phyloP scores from a whole-genome alignment of 768 basidiomycete genomes.

The Baorangia bicolor region DNA sequence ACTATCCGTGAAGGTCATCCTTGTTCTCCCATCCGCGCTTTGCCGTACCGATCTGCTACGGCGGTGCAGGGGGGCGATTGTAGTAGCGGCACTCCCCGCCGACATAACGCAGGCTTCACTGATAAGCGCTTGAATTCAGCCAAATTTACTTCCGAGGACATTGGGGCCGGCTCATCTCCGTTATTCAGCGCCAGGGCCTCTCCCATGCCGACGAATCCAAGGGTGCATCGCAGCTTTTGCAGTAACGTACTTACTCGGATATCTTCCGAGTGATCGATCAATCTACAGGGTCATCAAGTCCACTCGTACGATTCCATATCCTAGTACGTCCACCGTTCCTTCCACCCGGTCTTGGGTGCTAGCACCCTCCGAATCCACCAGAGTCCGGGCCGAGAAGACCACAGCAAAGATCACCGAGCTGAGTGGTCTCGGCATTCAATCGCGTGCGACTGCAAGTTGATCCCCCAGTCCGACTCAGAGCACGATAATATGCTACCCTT shows the following conservation, averaged over 20 bases:
- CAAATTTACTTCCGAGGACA: not conserved
- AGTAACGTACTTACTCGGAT: not conserved
- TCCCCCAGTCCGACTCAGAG: not conserved
- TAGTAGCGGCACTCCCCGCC: not conserved
- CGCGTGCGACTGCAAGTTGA: not conserved
- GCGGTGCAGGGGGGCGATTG: not conserved
- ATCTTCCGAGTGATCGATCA: not conserved
- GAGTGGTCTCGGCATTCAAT: not conserved
- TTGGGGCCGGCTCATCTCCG: not conserved
- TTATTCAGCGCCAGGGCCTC: not conserved
- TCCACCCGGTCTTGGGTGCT: not conserved
- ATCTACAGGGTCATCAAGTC: not conserved
- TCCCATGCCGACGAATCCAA: not conserved
- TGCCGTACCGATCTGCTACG: not conserved
- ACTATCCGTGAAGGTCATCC: too few relatives aligned
- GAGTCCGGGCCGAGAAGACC: not conserved
- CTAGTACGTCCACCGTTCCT: not conserved
- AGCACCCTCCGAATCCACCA: not conserved
- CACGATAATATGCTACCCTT: too few relatives aligned
- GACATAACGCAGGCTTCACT: too few relatives aligned
- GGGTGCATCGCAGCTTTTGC: not conserved
- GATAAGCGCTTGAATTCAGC: not conserved
- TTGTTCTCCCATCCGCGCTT: too few relatives aligned
- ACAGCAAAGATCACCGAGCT: slow-evolving; percentile 1
- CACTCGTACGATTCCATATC: not conserved